phyloP scores from a whole-genome alignment of 2,329 filamentous ascomycete species.

The Xylaria sp. region DNA sequence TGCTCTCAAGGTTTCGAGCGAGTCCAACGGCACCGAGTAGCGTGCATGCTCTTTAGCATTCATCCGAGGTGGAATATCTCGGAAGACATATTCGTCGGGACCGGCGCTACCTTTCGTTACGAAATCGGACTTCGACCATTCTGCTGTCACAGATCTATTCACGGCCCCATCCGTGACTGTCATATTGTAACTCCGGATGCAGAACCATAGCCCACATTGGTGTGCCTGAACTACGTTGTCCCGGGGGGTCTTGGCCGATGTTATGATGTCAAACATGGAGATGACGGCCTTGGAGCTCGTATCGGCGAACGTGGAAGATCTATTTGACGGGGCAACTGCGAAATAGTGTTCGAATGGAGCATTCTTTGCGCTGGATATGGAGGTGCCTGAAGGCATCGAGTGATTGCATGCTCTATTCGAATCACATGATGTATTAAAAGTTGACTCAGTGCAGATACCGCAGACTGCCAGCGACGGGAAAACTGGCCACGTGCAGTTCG shows the following conservation, averaged over 20 bases:
- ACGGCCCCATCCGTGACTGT: slow-evolving; percentile 47
- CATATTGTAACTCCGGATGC: slow-evolving; percentile 50
- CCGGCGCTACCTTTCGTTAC: slow-evolving; percentile 45
- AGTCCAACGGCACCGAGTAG: slow-evolving; percentile 50
- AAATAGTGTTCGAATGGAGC: slow-evolving; percentile 47
- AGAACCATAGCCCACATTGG: slow-evolving; percentile 55
- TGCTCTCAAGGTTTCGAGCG: slow-evolving; percentile 47
- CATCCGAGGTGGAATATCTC: slow-evolving; percentile 48
- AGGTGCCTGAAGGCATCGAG: slow-evolving; percentile 47
- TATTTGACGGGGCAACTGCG: slow-evolving; percentile 47
- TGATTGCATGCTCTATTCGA: slow-evolving; percentile 47
- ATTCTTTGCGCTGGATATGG: slow-evolving; percentile 41
- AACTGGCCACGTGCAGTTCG: slow-evolving; percentile 53
- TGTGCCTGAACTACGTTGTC: slow-evolving; percentile 42
- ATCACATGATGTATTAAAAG: slow-evolving; percentile 35
- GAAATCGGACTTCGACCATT: slow-evolving; percentile 49
- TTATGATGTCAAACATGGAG: slow-evolving; percentile 53
- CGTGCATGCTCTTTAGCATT: slow-evolving; percentile 43
- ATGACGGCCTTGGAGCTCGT: slow-evolving; percentile 48
- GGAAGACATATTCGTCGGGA: slow-evolving; percentile 50
- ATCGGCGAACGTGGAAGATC: slow-evolving; percentile 33
- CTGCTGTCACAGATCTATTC: slow-evolving; percentile 42
- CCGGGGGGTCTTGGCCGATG: slow-evolving; percentile 42
- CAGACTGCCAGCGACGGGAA: slow-evolving; percentile 54
- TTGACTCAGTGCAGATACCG: slow-evolving; percentile 47